These are phyloP conservation scores for Arthrobotrys conoides DNA, from an alignment of 2,329 filamentous ascomycete genomes.

Conservation along the genomic window DNA sequence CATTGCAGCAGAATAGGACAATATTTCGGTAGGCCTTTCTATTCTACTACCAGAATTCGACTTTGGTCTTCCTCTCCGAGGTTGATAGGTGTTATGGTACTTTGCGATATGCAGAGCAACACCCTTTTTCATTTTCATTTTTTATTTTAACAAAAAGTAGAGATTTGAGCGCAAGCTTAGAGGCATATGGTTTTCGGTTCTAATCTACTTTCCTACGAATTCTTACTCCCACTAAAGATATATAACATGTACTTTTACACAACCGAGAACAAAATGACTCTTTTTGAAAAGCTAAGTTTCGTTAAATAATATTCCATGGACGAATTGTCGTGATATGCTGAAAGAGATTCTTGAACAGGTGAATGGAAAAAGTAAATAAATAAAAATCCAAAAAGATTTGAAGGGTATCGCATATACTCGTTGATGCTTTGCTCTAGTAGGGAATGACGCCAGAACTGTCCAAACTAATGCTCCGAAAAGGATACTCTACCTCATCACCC, in stretches of 20 bases:
- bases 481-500: not conserved
- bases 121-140: too few relatives aligned
- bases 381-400: not conserved
- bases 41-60: not conserved
- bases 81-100: not conserved
- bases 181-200: constrained; percentile 10
- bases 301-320: not conserved
- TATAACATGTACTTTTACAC: constrained; percentile 30
- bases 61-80: not conserved
- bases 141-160: not conserved
- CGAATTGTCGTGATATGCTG: not conserved
- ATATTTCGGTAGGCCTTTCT: not conserved
- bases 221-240: constrained; percentile 14
- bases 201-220: not conserved
- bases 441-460: constrained; percentile 28
- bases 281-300: not conserved
- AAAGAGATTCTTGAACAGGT: constrained; percentile 6
- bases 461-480: constrained; percentile 12
- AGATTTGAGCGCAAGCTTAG: constrained; percentile 24
- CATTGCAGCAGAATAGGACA: too few relatives aligned
- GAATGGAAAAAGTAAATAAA: not conserved
- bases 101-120: not conserved
- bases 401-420: constrained; percentile 40
- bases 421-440: constrained; percentile 10
- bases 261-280: constrained; percentile 6